Base-by-base conservation (phyloP, 1,139 yeast genomes). In the Maudiozyma humilis region DNA sequence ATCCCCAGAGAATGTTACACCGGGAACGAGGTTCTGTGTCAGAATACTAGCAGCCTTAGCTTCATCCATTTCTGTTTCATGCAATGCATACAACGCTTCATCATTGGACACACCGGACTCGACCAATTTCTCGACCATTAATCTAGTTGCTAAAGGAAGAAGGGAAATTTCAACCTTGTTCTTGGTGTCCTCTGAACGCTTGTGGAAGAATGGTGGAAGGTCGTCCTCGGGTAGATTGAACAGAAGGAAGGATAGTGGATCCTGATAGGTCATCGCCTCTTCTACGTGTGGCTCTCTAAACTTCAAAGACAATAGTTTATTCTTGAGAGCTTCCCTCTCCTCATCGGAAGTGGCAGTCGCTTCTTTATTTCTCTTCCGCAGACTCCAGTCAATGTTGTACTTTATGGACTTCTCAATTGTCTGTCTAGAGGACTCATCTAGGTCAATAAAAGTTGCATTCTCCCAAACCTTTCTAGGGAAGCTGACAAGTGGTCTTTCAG, bases 161-260 rank as follows among this genome's bases (percentile, higher is more conserved):
- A 54, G 67, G 10, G 78, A 66, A 12, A 76, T 70, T 46, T 70
- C 76, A 30, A 76, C 64, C 19, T 67, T 65, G 18, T 72, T 71
- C 36, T 67, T 68, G 1, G 75, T 66, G 50, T 76, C 79, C 44
- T 72, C 69, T 27, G 68, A 67, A 6, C 71, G 59, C 50, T 63
- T 63, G 13, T 56, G 61, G 43, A 69, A 69, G 44, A 59, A 67
- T 2, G 55, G 45, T 0, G 98, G 98, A 37, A 91, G 66, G 57
- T 91, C 98, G 58, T 88, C 97, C 55, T 89, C 96, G 0, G 97
- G 97, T 2, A 89, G 74, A 56, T 89, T 93, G 53, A 89, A 81
- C 13, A 89, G 65, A 18, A 89, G 71, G 86, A 95, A 91, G 43
- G 91, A 93, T 32, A 86, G 65, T 1, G 84, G 75, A 45, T 75